Evolutionary conservation across 2,329 filamentous ascomycete genomes (phyloP), one percentile per base, ranked within the genome.

Genomic region (Monosporascus sp.): DNA sequence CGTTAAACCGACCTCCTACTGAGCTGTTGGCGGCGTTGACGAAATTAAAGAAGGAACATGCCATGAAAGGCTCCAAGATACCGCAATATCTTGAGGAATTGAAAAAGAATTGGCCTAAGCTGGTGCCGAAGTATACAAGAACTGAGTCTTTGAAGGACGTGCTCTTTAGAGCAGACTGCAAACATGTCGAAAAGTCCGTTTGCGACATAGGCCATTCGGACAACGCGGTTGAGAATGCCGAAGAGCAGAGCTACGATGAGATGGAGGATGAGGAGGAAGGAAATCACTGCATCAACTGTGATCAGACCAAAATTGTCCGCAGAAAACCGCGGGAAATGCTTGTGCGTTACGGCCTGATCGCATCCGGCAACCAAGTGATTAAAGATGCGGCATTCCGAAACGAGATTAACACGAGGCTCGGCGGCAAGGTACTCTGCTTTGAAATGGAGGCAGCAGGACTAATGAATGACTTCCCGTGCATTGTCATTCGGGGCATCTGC

Each of bases 401-500:
- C 1, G 35, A 49, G 2, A 51, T 65, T 15, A 37, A 35, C 8
- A 38, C 49, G 31, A 44, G 51, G 1, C 48, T 61, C 0, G 54
- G 51, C 1, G 28, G 47, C 2, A 22, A 54, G 20, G 20, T 22
- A 22, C 20, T 22, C 20, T 22, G 20, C 20, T 22, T 22, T 22
- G 20, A 22, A 22, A 22, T 22, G 20, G 20, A 22, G 20, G 20
- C 20, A 22, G 20, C 20, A 22, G 20, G 20, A 22, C 20, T 63
- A 4, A 60, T 63, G 57, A 50, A 61, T 28, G 52, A 50, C 18
- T 63, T 66, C n/a, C 61, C 60, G 14, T 65, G 61, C 41, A 37
- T 67, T 1, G 59, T 63, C 2, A 61, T 67, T 14, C 57, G 62
- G 20, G 63, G 64, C 2, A 64, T 66, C 24, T 63, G 60, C 45